Conservation (phyloP, 495 filamentous ascomycete genomes). For the Hyaloscypha bicolor region DNA sequence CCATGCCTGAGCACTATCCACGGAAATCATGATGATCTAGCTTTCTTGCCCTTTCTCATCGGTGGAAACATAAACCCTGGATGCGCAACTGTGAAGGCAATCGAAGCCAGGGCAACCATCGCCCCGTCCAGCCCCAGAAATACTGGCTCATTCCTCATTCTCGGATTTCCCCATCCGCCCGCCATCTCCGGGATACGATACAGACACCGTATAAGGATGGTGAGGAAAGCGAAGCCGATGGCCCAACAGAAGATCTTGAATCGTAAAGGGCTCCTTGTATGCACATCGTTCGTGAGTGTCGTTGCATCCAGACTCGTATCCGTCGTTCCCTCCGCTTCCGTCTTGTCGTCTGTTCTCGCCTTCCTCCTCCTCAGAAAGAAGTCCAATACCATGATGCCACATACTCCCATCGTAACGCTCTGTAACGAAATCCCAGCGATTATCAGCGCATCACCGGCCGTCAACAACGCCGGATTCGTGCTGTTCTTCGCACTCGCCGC, state of each 20-base stretch:
- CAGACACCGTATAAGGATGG: slow-evolving; percentile 40
- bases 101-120: slow-evolving; percentile 52
- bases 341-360: slow-evolving; percentile 22
- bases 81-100: slow-evolving; percentile 40
- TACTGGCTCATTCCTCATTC: slow-evolving; percentile 51
- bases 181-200: slow-evolving; percentile 42
- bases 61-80: slow-evolving; percentile 15
- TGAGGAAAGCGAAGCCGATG: slow-evolving; percentile 63
- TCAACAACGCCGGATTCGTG: slow-evolving; percentile 11
- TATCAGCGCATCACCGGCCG: slow-evolving; percentile 46
- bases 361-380: slow-evolving; percentile 37
- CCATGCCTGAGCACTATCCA: too few relatives aligned
- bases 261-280: slow-evolving; percentile 11
- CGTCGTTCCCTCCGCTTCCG: slow-evolving; percentile 17
- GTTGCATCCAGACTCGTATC: slow-evolving; percentile 18
- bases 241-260: slow-evolving; percentile 47
- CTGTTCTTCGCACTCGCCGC: slow-evolving; percentile 41
- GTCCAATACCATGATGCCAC: slow-evolving; percentile 38
- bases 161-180: slow-evolving; percentile 30
- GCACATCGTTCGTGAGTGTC: slow-evolving; percentile 6
- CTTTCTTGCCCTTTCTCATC: slow-evolving; percentile 12
- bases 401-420: slow-evolving; percentile 44
- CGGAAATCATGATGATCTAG: not conserved
- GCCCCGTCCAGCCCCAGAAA: slow-evolving; percentile 60
- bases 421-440: slow-evolving; percentile 58